Percentiles rank a stretch among this genome's conserved stretches.
These are phyloP conservation scores for Suhomyces chickasaworum DNA, from an alignment of 1,139 yeast species.

Conservation along the genomic window DNA sequence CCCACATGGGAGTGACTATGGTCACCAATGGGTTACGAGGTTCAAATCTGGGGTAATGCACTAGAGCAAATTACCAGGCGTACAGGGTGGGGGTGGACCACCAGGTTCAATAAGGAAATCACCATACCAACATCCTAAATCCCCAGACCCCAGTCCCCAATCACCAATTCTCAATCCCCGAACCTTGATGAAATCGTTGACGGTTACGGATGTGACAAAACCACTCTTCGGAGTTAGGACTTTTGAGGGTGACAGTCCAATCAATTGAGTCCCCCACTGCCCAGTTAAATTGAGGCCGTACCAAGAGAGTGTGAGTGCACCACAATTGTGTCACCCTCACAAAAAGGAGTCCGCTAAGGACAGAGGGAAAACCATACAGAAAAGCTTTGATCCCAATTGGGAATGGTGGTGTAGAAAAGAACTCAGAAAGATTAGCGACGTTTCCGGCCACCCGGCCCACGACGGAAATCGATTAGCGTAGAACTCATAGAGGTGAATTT, in stretches of 20 bases:
- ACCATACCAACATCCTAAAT: background rate
- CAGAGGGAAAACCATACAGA: too few species aligned
- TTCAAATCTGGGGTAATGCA: conserved; percentile 5
- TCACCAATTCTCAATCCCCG: too few species aligned
- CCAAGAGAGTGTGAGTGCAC: background rate
- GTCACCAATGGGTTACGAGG: conserved; percentile 1
- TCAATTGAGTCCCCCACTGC: background rate
- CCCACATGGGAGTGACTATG: conserved; percentile 3
- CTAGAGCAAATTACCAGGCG: background rate
- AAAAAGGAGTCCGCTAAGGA: background rate
- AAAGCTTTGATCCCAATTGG: background rate
- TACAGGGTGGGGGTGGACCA: background rate
- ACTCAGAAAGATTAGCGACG: background rate
- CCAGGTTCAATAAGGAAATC: too few species aligned
- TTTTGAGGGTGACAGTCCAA: background rate
- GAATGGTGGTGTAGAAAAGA: background rate
- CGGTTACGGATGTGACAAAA: background rate
- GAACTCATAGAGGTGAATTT: too few species aligned
- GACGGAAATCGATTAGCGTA: background rate
- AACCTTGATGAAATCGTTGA: background rate
- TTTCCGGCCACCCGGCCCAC: background rate
- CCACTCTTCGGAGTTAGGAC: background rate
- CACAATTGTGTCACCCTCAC: background rate
- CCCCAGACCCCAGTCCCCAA: too few species aligned
- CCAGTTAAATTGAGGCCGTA: background rate